A percentile compares a stretch with the other conserved stretches of the same genome.
phyloP scores from a whole-genome alignment of 75 land plant genomes.

The Picea glauca region DNA sequence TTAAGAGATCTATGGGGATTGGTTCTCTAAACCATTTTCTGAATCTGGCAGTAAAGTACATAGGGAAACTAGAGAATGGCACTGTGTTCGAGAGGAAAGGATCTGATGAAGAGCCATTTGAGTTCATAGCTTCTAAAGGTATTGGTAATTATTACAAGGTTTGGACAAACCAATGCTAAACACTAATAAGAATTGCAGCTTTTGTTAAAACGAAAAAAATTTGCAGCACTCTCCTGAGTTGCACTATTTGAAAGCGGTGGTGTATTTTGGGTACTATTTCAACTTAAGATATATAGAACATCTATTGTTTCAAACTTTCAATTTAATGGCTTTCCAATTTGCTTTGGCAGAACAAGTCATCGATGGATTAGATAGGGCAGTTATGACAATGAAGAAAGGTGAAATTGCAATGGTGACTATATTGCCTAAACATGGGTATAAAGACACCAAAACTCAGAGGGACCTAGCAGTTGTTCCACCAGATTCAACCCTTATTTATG shows the following conservation, averaged over 20 bases:
- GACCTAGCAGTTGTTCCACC: conserved; percentile 58
- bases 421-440: conserved; percentile 65
- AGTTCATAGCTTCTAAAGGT: conserved; percentile 70
- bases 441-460: conserved; percentile 30
- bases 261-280: too few species aligned
- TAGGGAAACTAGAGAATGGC: conserved; percentile 63
- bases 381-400: conserved; percentile 80
- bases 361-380: conserved; percentile 71
- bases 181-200: too few species aligned
- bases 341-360: conserved; percentile 58
- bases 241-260: too few species aligned
- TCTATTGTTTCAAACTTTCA: too few species aligned
- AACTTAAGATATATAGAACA: too few species aligned
- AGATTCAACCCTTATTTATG: conserved; percentile 52
- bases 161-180: too few species aligned
- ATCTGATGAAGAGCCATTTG: conserved; percentile 50
- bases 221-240: too few species aligned
- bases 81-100: conserved; percentile 76
- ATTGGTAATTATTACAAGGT: neutral
- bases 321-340: neutral
- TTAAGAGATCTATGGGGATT: neutral
- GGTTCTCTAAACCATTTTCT: neutral
- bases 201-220: too few species aligned
- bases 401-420: conserved; percentile 59
- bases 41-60: conserved; percentile 50